Conservation (phyloP, 805 yeast species). For the Yamadazyma philogaea region DNA sequence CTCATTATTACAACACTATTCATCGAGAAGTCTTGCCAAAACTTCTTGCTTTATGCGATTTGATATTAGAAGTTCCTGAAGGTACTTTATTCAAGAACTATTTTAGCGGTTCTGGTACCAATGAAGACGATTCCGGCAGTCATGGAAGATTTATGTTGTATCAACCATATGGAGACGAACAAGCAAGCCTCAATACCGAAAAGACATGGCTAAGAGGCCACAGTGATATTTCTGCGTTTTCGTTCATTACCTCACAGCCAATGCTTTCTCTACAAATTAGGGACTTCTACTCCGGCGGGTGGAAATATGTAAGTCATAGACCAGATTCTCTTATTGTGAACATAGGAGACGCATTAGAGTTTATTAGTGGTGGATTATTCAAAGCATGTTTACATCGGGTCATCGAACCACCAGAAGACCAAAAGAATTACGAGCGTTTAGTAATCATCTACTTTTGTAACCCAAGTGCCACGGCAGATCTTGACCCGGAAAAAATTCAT, state of each 20-base stretch:
- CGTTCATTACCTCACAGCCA: constrained; percentile 42
- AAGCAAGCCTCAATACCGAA: constrained; percentile 28
- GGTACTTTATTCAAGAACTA: constrained; percentile 38
- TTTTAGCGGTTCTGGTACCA: constrained; percentile 38
- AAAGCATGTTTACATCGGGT: constrained; percentile 48
- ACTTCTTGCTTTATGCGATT: constrained; percentile 40
- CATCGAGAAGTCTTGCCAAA: constrained; percentile 37
- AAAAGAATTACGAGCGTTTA: constrained; percentile 31
- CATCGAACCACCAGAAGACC: constrained; percentile 45
- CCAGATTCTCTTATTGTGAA: constrained; percentile 40
- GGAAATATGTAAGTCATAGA: constrained; percentile 39
- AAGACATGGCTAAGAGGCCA: constrained; percentile 48
- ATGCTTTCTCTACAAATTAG: constrained; percentile 39
- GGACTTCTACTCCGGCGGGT: constrained; percentile 34
- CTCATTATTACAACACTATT: constrained; percentile 36
- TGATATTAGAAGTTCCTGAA: constrained; percentile 46
- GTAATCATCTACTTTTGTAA: constrained; percentile 44
- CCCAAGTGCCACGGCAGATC: constrained; percentile 30
- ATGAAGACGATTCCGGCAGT: constrained; percentile 20
- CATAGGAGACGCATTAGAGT: constrained; percentile 41
- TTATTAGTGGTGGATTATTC: constrained; percentile 45
- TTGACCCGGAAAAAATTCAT: constrained; percentile 41
- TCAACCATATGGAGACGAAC: constrained; percentile 22
- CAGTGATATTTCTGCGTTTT: constrained; percentile 41
- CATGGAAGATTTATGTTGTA: constrained; percentile 30